Percentiles rank a stretch among this genome's conserved stretches.
Evolutionary conservation across 139 green algal species (phyloP).

Genomic region (Chara braunii): DNA sequence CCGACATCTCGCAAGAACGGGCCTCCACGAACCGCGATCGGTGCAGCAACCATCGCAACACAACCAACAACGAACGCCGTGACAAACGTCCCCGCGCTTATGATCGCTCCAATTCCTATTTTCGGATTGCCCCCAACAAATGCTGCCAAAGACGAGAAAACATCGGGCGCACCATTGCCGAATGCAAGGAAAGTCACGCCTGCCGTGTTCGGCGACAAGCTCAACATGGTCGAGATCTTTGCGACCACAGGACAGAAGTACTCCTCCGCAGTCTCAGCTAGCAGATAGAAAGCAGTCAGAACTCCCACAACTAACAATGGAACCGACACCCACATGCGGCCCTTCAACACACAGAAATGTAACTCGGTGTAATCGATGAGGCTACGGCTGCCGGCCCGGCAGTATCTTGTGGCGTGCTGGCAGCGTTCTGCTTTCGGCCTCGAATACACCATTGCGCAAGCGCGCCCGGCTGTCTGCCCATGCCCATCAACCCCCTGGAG

Average conservation of each 20-base stretch:
- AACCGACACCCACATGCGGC: neutral
- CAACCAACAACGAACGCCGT: constrained; percentile 40
- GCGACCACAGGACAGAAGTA: constrained; percentile 44
- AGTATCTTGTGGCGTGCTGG: no score
- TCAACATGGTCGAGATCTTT: constrained; percentile 23
- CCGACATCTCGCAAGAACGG: constrained; percentile 37
- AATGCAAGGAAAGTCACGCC: constrained; percentile 48
- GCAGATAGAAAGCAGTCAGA: constrained; percentile 34
- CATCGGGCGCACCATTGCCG: constrained; percentile 47
- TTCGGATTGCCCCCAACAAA: constrained; percentile 27
- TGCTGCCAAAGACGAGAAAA: constrained; percentile 43
- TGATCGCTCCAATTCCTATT: constrained; percentile 24
- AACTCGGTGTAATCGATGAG: constrained; percentile 26
- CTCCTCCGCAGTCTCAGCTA: constrained; percentile 39
- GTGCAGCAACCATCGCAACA: constrained; percentile 29
- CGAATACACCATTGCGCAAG: no score
- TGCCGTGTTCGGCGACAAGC: constrained; percentile 35
- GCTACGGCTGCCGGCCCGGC: neutral
- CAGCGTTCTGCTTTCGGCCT: no score
- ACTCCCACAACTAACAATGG: constrained; percentile 10
- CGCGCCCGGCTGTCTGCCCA: no score
- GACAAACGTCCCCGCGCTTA: constrained; percentile 43
- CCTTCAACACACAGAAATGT: constrained; percentile 26
- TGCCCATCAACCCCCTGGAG: no score
- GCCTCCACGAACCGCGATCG: constrained; percentile 13